Base-by-base conservation (phyloP, 352 stramenopile species). In the Pythium insidiosum region DNA sequence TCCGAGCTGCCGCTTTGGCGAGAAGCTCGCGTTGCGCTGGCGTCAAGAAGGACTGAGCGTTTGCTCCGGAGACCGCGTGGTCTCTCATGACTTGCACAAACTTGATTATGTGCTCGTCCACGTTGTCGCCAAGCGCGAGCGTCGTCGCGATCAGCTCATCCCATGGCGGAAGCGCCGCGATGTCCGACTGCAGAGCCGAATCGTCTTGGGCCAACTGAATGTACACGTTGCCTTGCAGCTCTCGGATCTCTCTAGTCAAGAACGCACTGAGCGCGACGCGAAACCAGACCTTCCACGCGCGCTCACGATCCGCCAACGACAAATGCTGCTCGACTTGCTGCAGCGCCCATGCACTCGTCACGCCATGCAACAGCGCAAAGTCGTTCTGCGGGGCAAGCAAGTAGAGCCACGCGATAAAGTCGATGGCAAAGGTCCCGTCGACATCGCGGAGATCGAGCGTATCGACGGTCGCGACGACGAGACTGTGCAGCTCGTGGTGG, bases 81-180 rank as follows among this genome's bases (percentile, higher is more conserved):
- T n/a, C n/a, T n/a, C n/a, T n/a, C n/a, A n/a, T n/a, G n/a, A 78
- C 64, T 12, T 78, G 66, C 37, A 82, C 66, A 31, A 82, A 40
- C 47, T 82, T 82, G 58, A 73, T 76, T 13, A 76, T 58, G 40
- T 82, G 69, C 39, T 73, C 64, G 20, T 82, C 69, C 0, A 57
- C 58, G 42, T 63, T 58, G 1, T 33, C 58, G 3, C 55, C 29
- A 0, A 72, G 23, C 1, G 44, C 53, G 18, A 78, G 49, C 1
- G 50, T 53, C 6, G 47, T 29, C 2, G 43, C 50, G 29, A 73
- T 45, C 18, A 78, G 58, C 21, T 66, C 23, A 0, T 50, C n/a
- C n/a, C n/a, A n/a, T n/a, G n/a, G n/a, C n/a, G n/a, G n/a, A n/a
- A n/a, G n/a, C n/a, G n/a, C n/a, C n/a, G n/a, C n/a, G n/a, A n/a